Evolutionary conservation across 2,329 filamentous ascomycete species (phyloP).

Genomic region (Colletotrichum destructivum): DNA sequence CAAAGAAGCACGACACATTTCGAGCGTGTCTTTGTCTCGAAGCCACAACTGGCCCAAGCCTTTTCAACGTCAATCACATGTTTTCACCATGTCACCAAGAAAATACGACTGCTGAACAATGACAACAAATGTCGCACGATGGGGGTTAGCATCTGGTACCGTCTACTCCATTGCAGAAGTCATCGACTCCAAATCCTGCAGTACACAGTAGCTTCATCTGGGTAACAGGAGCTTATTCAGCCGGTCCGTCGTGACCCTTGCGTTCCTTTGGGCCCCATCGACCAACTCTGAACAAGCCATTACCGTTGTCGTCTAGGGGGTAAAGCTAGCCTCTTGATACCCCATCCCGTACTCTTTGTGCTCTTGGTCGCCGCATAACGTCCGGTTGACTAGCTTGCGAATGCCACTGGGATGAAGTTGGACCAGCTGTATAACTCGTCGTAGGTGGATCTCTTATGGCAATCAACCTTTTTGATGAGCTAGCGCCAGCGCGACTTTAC

Average conservation of each 20-base stretch:
- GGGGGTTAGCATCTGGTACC: constrained; percentile 23
- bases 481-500: constrained; percentile 58
- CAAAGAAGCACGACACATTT: constrained; percentile 25
- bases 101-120: constrained; percentile 3
- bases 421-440: constrained; percentile 33
- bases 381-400: constrained; percentile 37
- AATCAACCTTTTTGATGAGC: constrained; percentile 39
- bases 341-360: constrained; percentile 31
- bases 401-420: constrained; percentile 25
- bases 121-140: constrained; percentile 27
- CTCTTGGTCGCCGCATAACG: constrained; percentile 28
- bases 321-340: constrained; percentile 22
- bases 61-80: constrained; percentile 24
- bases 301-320: constrained; percentile 39
- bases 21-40: constrained; percentile 31
- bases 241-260: constrained; percentile 26
- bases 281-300: constrained; percentile 39
- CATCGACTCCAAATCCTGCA: constrained; percentile 34
- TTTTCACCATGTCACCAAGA: constrained; percentile 12
- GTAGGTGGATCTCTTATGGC: constrained; percentile 38
- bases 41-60: constrained; percentile 15
- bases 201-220: constrained; percentile 39
- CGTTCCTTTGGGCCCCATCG: constrained; percentile 21
- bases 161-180: constrained; percentile 38
- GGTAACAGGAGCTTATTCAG: constrained; percentile 40